Evolutionary conservation across 495 filamentous ascomycete genomes (phyloP).

Genomic region (Coniosporium apollinis): DNA sequence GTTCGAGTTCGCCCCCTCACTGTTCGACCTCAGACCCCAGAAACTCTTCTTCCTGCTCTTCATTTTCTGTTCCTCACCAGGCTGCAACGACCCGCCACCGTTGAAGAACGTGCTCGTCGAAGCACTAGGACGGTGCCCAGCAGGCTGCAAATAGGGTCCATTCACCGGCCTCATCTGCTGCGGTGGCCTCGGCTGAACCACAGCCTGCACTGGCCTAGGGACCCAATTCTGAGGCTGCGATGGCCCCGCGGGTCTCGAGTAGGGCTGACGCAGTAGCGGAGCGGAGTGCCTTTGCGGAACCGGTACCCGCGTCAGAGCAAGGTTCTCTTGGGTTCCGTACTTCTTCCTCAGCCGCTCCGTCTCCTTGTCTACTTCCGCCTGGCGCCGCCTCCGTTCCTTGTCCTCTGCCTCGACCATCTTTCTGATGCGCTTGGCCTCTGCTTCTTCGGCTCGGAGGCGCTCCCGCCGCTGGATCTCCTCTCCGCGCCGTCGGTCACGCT

Average conservation of each 20-base stretch:
- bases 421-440: constrained; percentile 53
- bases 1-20: constrained; percentile 4
- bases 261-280: background rate
- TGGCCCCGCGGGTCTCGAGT: background rate
- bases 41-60: constrained; percentile 23
- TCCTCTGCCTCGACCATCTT: constrained; percentile 69
- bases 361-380: constrained; percentile 66
- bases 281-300: constrained; percentile 7
- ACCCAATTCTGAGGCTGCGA: constrained; percentile 2
- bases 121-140: background rate
- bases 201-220: background rate
- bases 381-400: constrained; percentile 41
- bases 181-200: background rate
- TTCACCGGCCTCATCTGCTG: constrained; percentile 4
- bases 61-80: background rate
- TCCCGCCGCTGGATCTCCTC: constrained; percentile 21
- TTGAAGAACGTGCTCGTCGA: constrained; percentile 7
- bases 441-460: constrained; percentile 34
- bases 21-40: constrained; percentile 17
- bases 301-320: constrained; percentile 19
- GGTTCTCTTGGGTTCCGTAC: constrained; percentile 42
- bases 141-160: constrained; percentile 11
- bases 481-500: constrained; percentile 6
- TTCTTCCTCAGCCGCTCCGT: constrained; percentile 61
- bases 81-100: constrained; percentile 6